Evolutionary conservation across 805 yeast genomes (phyloP).

Genomic region (Yarrowia bubula): DNA sequence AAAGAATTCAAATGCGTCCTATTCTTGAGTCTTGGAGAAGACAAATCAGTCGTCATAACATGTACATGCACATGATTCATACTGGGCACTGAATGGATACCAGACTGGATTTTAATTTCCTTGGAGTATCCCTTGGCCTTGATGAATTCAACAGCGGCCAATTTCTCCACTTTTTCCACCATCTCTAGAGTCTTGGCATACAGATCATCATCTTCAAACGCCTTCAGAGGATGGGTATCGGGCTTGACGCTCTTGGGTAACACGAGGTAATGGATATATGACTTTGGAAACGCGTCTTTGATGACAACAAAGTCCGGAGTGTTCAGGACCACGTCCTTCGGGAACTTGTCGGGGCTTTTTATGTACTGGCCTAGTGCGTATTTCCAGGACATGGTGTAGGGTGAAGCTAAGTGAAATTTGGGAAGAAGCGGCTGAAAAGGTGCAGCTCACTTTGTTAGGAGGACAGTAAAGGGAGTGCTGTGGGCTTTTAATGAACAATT

Average conservation of each 20-base stretch:
- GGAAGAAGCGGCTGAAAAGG: too few species aligned
- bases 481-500: too few species aligned
- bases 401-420: too few species aligned
- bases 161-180: constrained; percentile 42
- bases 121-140: constrained; percentile 29
- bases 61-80: constrained; percentile 70
- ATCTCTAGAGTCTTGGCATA: constrained; percentile 39
- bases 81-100: constrained; percentile 62
- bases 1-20: constrained; percentile 71
- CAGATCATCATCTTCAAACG: constrained; percentile 43
- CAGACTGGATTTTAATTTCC: neutral
- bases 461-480: too few species aligned
- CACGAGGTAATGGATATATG: constrained; percentile 57
- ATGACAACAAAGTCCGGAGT: constrained; percentile 58
- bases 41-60: constrained; percentile 63
- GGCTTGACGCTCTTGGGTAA: constrained; percentile 49
- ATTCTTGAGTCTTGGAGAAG: constrained; percentile 54
- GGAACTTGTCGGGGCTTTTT: constrained; percentile 44
- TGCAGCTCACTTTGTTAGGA: too few species aligned
- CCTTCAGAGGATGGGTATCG: constrained; percentile 51
- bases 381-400: constrained; percentile 40
- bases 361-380: constrained; percentile 47
- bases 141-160: constrained; percentile 38
- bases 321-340: constrained; percentile 44
- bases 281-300: constrained; percentile 62